These are phyloP conservation scores for Penicillium coprophilum DNA, from an alignment of 495 filamentous ascomycete genomes.

Conservation along the genomic window DNA sequence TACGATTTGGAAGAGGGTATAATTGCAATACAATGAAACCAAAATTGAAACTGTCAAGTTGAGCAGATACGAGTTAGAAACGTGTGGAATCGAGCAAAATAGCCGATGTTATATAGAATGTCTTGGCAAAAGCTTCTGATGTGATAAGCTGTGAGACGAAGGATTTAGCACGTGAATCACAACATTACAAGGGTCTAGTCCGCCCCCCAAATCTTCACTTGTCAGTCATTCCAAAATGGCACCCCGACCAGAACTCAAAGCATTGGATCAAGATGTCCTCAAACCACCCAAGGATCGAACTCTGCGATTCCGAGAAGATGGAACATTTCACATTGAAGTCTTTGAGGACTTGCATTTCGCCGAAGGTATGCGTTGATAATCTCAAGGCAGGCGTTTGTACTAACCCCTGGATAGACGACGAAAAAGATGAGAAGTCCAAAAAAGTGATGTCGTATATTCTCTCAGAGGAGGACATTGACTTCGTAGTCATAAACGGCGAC, in stretches of 20 bases:
- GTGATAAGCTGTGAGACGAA: neutral
- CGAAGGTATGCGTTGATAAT: constrained; percentile 48
- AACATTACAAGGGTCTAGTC: neutral
- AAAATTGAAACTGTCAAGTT: too few species aligned
- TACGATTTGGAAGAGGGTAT: too few species aligned
- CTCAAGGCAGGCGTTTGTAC: neutral
- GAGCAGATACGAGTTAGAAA: too few species aligned
- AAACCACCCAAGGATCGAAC: neutral
- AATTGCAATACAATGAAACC: too few species aligned
- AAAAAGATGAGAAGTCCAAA: constrained; percentile 54
- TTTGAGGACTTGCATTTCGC: constrained; percentile 72
- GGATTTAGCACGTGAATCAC: neutral
- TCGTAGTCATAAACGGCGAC: constrained; percentile 74
- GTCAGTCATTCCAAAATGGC: neutral
- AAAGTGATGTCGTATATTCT: constrained; percentile 61
- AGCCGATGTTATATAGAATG: neutral
- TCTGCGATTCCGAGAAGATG: constrained; percentile 33
- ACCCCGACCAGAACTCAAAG: neutral
- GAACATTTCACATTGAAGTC: constrained; percentile 53
- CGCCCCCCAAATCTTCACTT: neutral
- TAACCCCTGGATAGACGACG: constrained; percentile 11
- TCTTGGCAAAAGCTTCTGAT: neutral
- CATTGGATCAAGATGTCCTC: neutral
- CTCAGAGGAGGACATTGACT: constrained; percentile 52
- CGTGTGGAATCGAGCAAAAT: neutral